Evolutionary conservation across 129 eudicot species (phyloP).

Genomic region (Flaveria sonorensis): DNA sequence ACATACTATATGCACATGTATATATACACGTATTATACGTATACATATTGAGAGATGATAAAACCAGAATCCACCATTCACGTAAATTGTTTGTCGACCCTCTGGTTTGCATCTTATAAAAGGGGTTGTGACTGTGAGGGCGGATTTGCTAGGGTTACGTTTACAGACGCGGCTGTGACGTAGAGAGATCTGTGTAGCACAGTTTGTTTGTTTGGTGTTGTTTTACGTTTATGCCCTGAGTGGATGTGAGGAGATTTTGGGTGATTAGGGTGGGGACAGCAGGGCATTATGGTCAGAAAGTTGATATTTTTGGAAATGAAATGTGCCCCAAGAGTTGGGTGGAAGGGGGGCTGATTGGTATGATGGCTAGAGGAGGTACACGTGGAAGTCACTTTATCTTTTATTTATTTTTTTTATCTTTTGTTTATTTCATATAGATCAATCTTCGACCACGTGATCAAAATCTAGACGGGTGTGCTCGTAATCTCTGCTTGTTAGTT

Average conservation of each 20-base stretch:
- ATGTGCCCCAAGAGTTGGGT: slow-evolving; percentile 16
- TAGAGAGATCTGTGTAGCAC: slow-evolving; percentile 15
- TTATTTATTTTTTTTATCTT: too few relatives aligned
- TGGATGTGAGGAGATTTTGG: slow-evolving; percentile 18
- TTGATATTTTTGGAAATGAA: slow-evolving; percentile 15
- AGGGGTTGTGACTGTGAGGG: slow-evolving; percentile 24
- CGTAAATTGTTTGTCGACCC: not conserved
- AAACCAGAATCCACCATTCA: not conserved
- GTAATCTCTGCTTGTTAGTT: too few relatives aligned
- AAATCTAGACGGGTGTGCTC: too few relatives aligned
- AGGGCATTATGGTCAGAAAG: slow-evolving; percentile 26
- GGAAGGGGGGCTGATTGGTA: slow-evolving; percentile 6
- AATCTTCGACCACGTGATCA: too few relatives aligned
- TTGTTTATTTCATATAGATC: too few relatives aligned
- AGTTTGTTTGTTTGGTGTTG: slow-evolving; percentile 10
- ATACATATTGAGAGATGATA: not conserved
- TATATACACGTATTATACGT: not conserved
- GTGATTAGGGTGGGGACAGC: slow-evolving; percentile 23
- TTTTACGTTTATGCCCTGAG: not conserved
- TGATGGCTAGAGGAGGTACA: slow-evolving; percentile 21
- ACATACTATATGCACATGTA: too few relatives aligned
- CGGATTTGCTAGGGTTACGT: slow-evolving; percentile 32
- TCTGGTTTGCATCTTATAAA: slow-evolving; percentile 21
- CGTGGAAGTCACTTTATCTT: not conserved
- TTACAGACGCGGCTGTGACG: slow-evolving; percentile 34